Percentiles rank a stretch among this genome's conserved stretches.
Conservation (phyloP, 1,284 basidiomycete genomes). For the Cronartium ribicola region DNA sequence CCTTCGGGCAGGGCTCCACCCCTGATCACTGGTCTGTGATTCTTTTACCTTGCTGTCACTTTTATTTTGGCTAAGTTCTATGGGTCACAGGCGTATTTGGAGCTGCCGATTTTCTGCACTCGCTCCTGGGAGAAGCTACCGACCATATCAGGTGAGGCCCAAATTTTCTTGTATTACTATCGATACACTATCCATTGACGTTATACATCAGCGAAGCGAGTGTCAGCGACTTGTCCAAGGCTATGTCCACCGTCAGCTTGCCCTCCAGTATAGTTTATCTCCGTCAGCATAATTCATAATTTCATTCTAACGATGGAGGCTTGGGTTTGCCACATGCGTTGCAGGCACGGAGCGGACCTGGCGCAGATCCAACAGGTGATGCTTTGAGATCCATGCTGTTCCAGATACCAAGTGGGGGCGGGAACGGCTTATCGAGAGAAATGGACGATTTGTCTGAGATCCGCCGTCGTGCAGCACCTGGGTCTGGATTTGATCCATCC, state of each 20-base stretch:
- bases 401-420: constrained; percentile 55
- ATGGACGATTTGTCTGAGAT: constrained; percentile 71
- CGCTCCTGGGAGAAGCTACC: constrained; percentile 58
- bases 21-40: constrained; percentile 81
- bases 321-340: constrained; percentile 21
- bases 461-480: constrained; percentile 56
- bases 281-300: neutral
- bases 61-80: neutral
- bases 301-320: neutral
- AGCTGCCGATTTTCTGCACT: constrained; percentile 44
- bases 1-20: constrained; percentile 75
- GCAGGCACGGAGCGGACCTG: constrained; percentile 41
- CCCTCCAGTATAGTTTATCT: neutral
- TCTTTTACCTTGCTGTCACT: neutral
- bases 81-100: constrained; percentile 37
- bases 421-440: constrained; percentile 58
- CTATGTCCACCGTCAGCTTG: constrained; percentile 59
- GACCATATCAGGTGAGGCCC: constrained; percentile 50
- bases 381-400: constrained; percentile 48
- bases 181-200: too few species aligned
- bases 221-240: constrained; percentile 78
- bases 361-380: constrained; percentile 43
- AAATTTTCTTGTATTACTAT: too few species aligned
- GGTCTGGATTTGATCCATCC: constrained; percentile 56
- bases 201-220: constrained; percentile 61